phyloP scores from a whole-genome alignment of 139 green algal species.

The Chlorella sp. region DNA sequence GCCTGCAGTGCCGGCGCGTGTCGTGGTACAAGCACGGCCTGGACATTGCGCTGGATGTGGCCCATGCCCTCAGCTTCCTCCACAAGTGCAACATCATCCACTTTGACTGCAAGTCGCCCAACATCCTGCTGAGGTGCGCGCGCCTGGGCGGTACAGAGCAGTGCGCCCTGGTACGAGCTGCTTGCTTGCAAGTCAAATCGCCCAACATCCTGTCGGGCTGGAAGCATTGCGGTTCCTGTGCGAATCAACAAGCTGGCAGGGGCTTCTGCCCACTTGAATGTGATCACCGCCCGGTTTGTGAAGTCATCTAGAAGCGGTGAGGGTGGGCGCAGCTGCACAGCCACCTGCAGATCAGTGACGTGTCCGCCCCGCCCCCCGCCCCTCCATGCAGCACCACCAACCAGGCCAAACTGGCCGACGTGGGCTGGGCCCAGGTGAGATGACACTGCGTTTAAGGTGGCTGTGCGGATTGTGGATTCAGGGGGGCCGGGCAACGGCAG shows the following conservation, averaged over 20 bases:
- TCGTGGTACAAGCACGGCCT: slow-evolving; percentile 28
- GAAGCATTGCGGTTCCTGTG: too few species aligned
- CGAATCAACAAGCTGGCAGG: too few species aligned
- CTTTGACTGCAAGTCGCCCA: slow-evolving; percentile 43
- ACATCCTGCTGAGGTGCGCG: slow-evolving; percentile 37
- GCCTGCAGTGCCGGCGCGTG: slow-evolving; percentile 1
- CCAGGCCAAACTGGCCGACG: slow-evolving; percentile 36
- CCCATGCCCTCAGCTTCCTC: slow-evolving; percentile 25
- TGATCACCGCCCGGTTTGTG: too few species aligned
- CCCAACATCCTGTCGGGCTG: too few species aligned
- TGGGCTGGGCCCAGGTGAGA: background rate
- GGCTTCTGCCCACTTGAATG: too few species aligned
- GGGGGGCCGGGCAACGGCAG: background rate
- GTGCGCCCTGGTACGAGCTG: too few species aligned
- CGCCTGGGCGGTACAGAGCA: too few species aligned
- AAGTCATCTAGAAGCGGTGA: too few species aligned
- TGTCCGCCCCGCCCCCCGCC: too few species aligned
- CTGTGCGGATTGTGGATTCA: background rate
- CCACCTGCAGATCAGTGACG: too few species aligned
- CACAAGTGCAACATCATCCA: slow-evolving; percentile 39
- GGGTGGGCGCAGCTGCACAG: too few species aligned
- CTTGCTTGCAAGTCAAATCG: too few species aligned
- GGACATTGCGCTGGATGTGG: slow-evolving; percentile 26
- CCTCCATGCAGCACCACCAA: background rate
- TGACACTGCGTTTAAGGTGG: background rate